Evolutionary conservation across 306 rosid genomes (phyloP).

Genomic region (Betula pendula): DNA sequence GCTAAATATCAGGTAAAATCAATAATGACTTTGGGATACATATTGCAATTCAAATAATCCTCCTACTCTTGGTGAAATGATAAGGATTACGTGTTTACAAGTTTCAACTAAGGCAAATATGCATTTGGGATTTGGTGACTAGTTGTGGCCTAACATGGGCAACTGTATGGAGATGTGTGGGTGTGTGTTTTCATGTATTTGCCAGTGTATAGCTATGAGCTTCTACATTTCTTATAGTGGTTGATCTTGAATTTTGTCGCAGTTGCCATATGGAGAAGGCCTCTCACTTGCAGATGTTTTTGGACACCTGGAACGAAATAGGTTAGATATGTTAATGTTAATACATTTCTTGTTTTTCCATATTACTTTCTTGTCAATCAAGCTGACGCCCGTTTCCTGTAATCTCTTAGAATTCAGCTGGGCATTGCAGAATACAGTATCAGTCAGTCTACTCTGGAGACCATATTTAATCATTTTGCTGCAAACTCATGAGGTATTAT

Average conservation of each 20-base stretch:
- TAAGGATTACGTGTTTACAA: neutral
- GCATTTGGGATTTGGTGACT: neutral
- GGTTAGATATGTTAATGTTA: slow-evolving; percentile 43
- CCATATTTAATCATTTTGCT: slow-evolving; percentile 92
- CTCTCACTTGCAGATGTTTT: slow-evolving; percentile 89
- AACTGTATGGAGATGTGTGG: neutral
- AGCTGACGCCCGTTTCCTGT: slow-evolving; percentile 25
- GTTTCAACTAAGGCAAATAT: neutral
- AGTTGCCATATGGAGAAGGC: slow-evolving; percentile 69
- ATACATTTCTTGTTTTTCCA: slow-evolving; percentile 10
- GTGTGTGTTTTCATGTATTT: neutral
- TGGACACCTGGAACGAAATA: slow-evolving; percentile 76
- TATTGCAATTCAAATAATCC: neutral
- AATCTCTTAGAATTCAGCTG: slow-evolving; percentile 46
- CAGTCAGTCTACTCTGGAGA: slow-evolving; percentile 88
- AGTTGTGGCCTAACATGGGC: neutral
- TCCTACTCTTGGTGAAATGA: neutral
- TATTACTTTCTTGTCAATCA: slow-evolving; percentile 11
- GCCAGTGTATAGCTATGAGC: neutral
- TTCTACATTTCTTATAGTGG: neutral
- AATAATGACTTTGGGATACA: neutral
- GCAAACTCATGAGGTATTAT: slow-evolving; percentile 52
- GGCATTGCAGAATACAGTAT: slow-evolving; percentile 92
- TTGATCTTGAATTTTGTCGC: slow-evolving; percentile 29
- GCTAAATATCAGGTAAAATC: slow-evolving; percentile 80